A percentile compares a stretch with the other conserved stretches of the same genome.
phyloP scores from a whole-genome alignment of 257 asterid species.

The Catharanthus roseus region DNA sequence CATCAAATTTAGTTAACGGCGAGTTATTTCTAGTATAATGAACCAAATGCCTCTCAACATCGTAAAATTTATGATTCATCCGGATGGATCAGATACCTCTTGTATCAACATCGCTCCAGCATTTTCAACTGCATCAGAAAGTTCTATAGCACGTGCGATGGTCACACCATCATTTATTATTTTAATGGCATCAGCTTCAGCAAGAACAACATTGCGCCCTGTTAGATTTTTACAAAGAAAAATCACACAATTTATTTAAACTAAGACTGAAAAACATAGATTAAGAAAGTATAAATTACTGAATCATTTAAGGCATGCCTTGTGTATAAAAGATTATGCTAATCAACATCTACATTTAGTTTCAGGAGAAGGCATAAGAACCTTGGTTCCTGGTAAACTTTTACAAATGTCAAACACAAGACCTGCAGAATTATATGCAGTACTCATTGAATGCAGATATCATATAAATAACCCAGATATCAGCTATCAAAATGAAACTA shows the following conservation, averaged over 20 bases:
- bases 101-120: constrained; percentile 72
- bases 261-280: neutral
- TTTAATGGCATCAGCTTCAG: constrained; percentile 57
- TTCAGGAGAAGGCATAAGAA: neutral
- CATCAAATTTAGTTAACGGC: neutral
- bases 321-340: neutral
- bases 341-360: neutral
- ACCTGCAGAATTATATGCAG: neutral
- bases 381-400: neutral
- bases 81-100: constrained; percentile 45
- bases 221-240: constrained; percentile 19
- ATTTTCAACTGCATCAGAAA: constrained; percentile 83
- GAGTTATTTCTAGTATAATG: neutral
- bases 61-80: neutral
- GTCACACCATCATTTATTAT: constrained; percentile 93
- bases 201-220: constrained; percentile 85
- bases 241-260: no score
- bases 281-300: neutral
- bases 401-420: neutral
- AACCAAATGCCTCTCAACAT: neutral
- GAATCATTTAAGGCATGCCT: neutral
- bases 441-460: neutral
- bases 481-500: neutral
- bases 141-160: constrained; percentile 88
- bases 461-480: neutral